Conservation (phyloP, 306 rosid species). For the Senna siamea region DNA sequence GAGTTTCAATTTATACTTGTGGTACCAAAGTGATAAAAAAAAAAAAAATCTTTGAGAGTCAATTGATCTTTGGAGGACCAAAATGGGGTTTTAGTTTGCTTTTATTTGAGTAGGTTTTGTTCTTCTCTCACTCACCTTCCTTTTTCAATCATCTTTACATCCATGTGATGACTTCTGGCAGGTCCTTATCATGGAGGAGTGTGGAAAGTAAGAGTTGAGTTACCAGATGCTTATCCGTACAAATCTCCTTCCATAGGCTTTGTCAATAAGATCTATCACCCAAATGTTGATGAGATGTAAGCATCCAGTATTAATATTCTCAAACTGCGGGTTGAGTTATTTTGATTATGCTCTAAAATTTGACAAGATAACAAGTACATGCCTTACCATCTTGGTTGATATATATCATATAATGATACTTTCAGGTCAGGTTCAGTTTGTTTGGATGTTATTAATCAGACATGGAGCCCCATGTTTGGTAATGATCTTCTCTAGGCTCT, state of each 20-base stretch:
- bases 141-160: constrained; percentile 37
- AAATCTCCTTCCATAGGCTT: constrained; percentile 68
- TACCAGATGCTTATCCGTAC: constrained; percentile 66
- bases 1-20: too few relatives aligned
- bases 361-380: constrained; percentile 11
- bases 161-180: constrained; percentile 43
- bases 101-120: constrained; percentile 16
- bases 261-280: too few relatives aligned
- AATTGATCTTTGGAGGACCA: too few relatives aligned
- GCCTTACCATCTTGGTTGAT: constrained; percentile 36
- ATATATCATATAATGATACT: background rate
- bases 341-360: constrained; percentile 11
- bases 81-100: too few relatives aligned
- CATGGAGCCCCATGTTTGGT: constrained; percentile 75
- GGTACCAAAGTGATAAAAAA: too few relatives aligned
- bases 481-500: constrained; percentile 26
- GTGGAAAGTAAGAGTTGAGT: constrained; percentile 66
- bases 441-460: too few relatives aligned
- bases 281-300: constrained; percentile 63
- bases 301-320: constrained; percentile 32
- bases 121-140: constrained; percentile 17
- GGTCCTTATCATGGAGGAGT: constrained; percentile 70
- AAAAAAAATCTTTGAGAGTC: too few relatives aligned
- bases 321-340: constrained; percentile 16
- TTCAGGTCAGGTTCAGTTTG: constrained; percentile 74